Percentiles rank a stretch among this genome's conserved stretches.
These are phyloP conservation scores for Sungouiella thailandica DNA, from an alignment of 805 yeast genomes.

Conservation along the genomic window DNA sequence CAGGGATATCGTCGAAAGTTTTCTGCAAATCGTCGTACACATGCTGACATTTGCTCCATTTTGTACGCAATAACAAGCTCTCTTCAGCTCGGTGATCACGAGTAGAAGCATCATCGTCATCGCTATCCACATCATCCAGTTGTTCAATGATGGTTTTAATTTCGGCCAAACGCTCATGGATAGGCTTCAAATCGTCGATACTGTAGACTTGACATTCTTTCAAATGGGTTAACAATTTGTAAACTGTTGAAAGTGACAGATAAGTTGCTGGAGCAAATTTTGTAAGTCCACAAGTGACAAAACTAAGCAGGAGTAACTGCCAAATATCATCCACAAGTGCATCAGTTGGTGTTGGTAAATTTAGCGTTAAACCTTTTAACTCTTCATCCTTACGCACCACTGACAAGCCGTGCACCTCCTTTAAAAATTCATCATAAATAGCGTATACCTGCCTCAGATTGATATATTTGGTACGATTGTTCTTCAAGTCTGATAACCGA, in stretches of 20 bases:
- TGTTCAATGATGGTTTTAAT: conserved; percentile 56
- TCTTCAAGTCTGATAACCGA: conserved; percentile 39
- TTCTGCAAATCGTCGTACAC: conserved; percentile 55
- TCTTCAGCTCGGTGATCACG: conserved; percentile 48
- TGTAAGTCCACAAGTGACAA: conserved; percentile 86
- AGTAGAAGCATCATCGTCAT: conserved; percentile 8
- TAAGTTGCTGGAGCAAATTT: conserved; percentile 92
- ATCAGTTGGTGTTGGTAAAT: conserved; percentile 55
- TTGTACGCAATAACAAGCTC: conserved; percentile 55
- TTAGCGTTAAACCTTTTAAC: conserved; percentile 30
- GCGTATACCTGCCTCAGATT: conserved; percentile 63
- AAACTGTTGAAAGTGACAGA: conserved; percentile 83
- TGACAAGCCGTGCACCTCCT: conserved; percentile 48
- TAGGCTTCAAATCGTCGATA: conserved; percentile 75
- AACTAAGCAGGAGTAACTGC: conserved; percentile 79
- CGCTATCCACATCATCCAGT: conserved; percentile 11
- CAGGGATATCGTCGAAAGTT: conserved; percentile 39
- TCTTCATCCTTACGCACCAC: conserved; percentile 47
- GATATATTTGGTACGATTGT: conserved; percentile 59
- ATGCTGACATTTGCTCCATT: conserved; percentile 57
- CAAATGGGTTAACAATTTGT: conserved; percentile 76
- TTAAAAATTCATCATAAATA: conserved; percentile 55
- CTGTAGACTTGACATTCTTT: conserved; percentile 80
- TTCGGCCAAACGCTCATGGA: conserved; percentile 66
- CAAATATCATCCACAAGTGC: conserved; percentile 80